Evolutionary conservation across 192 early-diverging fungal genomes (phyloP), one percentile per base, ranked within the genome.

Genomic region (Gamsiella multidivaricata): DNA sequence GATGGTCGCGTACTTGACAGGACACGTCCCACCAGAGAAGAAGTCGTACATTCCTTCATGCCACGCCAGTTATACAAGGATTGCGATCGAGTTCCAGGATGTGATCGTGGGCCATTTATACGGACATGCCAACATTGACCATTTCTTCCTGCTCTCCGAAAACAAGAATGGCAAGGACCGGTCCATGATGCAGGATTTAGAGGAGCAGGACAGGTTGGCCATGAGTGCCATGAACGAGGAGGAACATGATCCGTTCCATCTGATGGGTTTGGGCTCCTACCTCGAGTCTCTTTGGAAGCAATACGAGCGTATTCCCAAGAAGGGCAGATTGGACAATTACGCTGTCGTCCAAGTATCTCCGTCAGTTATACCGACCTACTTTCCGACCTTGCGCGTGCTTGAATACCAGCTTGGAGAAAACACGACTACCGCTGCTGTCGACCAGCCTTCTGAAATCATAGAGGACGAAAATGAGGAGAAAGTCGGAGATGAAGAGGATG

Each of bases 61-160:
- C 62, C 83, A 84, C 60, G 57, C 64, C 3, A 69, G 74, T 5
- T 89, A 89, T 45, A 66, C 83, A 15, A 74, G 78, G 47, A 73
- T 85, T 0, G 83, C 84, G n/a, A 71, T 81, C 0, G 72, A 82
- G 51, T 83, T 47, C 46, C 54, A 64, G 45, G 81, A 82, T 52
- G 61, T 74, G 22, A 80, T 82, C 39, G 65, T 69, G 31, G 88
- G 84, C 12, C 88, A 89, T 62, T 57, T 87, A 50, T 89, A 79
- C 59, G 88, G 88, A 7, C 88, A 89, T 60, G 83, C 82, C 72
- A 89, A 89, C 51, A 80, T 85, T 29, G 88, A 89, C 32, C 61
- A 83, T 20, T 89, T 84, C 61, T 76, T 82, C 54, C 80, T 89
- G 54, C 66, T 89, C 70, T 82, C 61, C 61, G 22, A 31, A 45